These are phyloP conservation scores for Fusarium xyrophilum DNA, from an alignment of 2,329 filamentous ascomycete genomes.

Conservation along the genomic window DNA sequence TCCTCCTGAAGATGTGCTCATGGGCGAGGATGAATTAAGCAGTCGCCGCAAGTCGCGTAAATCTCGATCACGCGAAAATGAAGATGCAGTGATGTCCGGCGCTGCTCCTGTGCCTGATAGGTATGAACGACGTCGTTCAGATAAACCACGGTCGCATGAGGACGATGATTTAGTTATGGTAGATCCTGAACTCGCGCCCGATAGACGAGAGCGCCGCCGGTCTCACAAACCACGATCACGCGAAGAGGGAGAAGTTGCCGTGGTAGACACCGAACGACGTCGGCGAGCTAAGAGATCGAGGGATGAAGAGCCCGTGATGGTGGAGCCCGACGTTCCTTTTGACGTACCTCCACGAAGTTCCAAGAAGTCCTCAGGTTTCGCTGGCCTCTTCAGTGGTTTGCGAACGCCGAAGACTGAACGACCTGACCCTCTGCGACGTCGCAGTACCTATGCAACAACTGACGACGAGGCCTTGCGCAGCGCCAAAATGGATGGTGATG, in stretches of 20 bases:
- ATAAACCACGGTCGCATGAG: constrained; percentile 47
- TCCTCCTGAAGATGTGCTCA: constrained; percentile 71
- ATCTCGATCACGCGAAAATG: constrained; percentile 35
- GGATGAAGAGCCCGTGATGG: constrained; percentile 53
- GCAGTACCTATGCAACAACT: constrained; percentile 57
- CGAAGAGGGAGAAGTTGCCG: constrained; percentile 54
- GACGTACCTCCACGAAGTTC: constrained; percentile 48
- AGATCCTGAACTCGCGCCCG: constrained; percentile 47
- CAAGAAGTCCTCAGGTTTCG: constrained; percentile 60
- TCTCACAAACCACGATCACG: constrained; percentile 50
- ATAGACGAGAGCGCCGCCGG: constrained; percentile 50
- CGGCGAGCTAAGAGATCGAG: constrained; percentile 45
- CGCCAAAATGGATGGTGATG: constrained; percentile 57
- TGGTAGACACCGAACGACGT: constrained; percentile 52
- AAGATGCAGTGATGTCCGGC: constrained; percentile 59
- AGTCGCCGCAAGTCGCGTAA: constrained; percentile 55
- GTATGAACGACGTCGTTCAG: constrained; percentile 49
- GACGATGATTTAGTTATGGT: constrained; percentile 58
- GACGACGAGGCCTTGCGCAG: constrained; percentile 59
- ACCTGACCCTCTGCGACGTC: constrained; percentile 51
- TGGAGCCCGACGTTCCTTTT: constrained; percentile 44
- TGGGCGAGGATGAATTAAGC: constrained; percentile 62
- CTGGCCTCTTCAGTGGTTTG: constrained; percentile 68
- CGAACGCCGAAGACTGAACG: constrained; percentile 55
- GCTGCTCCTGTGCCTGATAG: constrained; percentile 45